These are phyloP conservation scores for Fusarium foetens DNA, from an alignment of 2,329 filamentous ascomycete species.

Conservation along the genomic window DNA sequence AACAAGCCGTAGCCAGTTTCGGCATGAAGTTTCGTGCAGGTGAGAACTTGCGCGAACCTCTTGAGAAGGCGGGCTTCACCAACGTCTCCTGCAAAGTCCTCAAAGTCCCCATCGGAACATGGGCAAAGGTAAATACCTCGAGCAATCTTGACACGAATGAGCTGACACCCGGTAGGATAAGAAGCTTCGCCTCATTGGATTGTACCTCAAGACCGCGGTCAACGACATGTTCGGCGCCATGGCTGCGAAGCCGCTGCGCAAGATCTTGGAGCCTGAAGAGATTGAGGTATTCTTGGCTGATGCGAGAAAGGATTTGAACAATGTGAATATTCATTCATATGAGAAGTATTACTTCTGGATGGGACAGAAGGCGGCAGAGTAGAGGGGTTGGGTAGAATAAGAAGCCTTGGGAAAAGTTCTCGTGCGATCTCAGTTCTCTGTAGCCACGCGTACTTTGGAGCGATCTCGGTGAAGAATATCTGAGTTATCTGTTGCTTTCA, in stretches of 20 bases:
- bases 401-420: rapidly evolving
- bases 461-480: not conserved
- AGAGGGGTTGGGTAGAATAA: not conserved
- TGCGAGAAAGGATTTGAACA: slow-evolving; percentile 29
- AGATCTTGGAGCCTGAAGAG: slow-evolving; percentile 26
- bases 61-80: slow-evolving; percentile 33
- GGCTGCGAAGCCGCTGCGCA: slow-evolving; percentile 36
- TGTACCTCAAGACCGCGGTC: slow-evolving; percentile 33
- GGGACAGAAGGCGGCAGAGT: slow-evolving; percentile 27
- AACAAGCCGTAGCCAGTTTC: slow-evolving; percentile 42
- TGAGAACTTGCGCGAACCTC: slow-evolving; percentile 13
- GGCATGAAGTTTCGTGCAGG: slow-evolving; percentile 48
- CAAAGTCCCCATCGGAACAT: slow-evolving; percentile 39
- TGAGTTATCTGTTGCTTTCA: rapidly evolving
- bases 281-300: slow-evolving; percentile 32
- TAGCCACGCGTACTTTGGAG: too few relatives aligned
- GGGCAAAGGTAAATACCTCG: slow-evolving; percentile 18
- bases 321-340: slow-evolving; percentile 30
- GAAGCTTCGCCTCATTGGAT: slow-evolving; percentile 30
- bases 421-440: rapidly evolving
- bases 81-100: slow-evolving; percentile 34
- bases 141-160: rapidly evolving
- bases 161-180: slow-evolving; percentile 24
- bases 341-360: slow-evolving; percentile 44
- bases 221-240: slow-evolving; percentile 42